Conservation (phyloP, 805 yeast species). For the Candida loeiensis region DNA sequence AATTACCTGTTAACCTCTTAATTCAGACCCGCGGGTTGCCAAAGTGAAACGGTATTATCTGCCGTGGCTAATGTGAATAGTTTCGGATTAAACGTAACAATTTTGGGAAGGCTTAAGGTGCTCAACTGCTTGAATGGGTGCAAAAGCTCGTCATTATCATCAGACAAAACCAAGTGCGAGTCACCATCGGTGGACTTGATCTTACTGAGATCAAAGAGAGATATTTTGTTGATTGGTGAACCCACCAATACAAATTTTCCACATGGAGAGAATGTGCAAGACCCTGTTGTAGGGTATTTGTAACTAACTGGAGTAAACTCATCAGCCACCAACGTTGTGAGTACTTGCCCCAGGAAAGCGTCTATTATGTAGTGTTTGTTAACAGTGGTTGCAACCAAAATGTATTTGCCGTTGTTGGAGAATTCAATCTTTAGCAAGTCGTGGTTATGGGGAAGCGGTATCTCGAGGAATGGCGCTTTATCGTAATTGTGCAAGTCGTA, state of each 20-base stretch:
- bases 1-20: no score
- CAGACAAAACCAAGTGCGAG: constrained; percentile 14
- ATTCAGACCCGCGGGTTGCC: constrained; percentile 26
- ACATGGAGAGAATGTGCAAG: constrained; percentile 37
- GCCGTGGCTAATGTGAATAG: constrained; percentile 61
- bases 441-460: background rate
- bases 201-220: constrained; percentile 27
- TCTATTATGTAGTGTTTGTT: constrained; percentile 60
- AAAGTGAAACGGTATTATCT: constrained; percentile 41
- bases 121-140: constrained; percentile 23
- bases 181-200: constrained; percentile 22
- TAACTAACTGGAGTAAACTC: constrained; percentile 17
- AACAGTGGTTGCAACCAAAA: constrained; percentile 56
- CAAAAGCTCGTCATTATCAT: constrained; percentile 19
- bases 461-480: constrained; percentile 48
- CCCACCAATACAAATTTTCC: constrained; percentile 39
- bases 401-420: constrained; percentile 67
- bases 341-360: constrained; percentile 60
- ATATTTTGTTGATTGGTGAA: constrained; percentile 22
- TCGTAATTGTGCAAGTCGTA: constrained; percentile 61
- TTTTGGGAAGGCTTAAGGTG: constrained; percentile 41
- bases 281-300: constrained; percentile 32
- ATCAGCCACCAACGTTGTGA: constrained; percentile 20
- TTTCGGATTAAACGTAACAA: constrained; percentile 59
- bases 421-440: constrained; percentile 55